Conservation (phyloP, 352 stramenopile species). For the Globisporangium acanthophoron region DNA sequence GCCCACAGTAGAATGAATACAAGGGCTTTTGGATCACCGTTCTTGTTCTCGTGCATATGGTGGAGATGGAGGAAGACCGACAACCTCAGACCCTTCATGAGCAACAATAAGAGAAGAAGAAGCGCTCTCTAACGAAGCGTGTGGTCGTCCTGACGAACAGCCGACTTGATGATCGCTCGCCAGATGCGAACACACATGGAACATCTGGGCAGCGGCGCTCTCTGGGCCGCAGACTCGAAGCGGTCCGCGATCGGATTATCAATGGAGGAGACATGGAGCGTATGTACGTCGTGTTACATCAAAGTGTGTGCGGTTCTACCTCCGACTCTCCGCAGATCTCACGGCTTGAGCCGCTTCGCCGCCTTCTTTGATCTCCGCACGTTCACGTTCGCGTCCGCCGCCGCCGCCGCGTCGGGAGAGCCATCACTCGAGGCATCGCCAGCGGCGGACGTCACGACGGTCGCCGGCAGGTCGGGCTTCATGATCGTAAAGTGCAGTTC, state of each 20-base stretch:
- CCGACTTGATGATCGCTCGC: too few relatives aligned
- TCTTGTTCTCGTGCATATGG: not conserved
- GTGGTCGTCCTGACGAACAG: too few relatives aligned
- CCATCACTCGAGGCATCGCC: not conserved
- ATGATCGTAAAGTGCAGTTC: slow-evolving; percentile 96
- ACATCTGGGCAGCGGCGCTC: too few relatives aligned
- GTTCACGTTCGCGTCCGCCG: slow-evolving; percentile 5
- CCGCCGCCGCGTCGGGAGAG: not conserved
- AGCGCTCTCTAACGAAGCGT: too few relatives aligned
- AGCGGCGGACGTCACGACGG: slow-evolving; percentile 1
- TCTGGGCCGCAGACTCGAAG: too few relatives aligned
- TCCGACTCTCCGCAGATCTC: not conserved
- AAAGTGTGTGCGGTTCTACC: not conserved
- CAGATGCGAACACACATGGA: too few relatives aligned
- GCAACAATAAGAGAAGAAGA: too few relatives aligned
- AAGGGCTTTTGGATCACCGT: slow-evolving; percentile 9
- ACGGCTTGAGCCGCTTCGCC: slow-evolving; percentile 11
- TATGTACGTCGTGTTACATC: not conserved
- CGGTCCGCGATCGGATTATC: too few relatives aligned
- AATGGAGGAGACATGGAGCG: too few relatives aligned
- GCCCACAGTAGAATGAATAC: slow-evolving; percentile 21
- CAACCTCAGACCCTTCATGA: too few relatives aligned
- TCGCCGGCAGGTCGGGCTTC: slow-evolving; percentile 38
- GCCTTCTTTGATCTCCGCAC: slow-evolving; percentile 7
- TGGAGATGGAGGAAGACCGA: not conserved